Evolutionary conservation across 139 green algal species (phyloP), one percentile per base, ranked within the genome.

Genomic region (Parachlorella kessleri): DNA sequence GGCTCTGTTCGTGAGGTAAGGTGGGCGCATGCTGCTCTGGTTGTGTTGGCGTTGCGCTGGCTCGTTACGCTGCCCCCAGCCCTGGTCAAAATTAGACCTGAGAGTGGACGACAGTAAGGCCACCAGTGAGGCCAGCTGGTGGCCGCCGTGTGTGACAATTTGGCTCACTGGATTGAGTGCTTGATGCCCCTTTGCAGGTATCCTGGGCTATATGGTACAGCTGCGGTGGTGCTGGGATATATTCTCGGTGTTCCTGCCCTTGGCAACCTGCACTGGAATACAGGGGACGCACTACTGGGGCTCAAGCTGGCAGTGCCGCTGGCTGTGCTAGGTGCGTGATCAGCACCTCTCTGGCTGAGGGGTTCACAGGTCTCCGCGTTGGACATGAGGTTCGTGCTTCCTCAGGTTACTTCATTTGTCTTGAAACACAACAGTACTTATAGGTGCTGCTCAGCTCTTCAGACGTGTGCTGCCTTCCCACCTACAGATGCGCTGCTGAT

Each of bases 181-280:
- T n/a, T n/a, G n/a, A n/a, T n/a, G 0, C 21, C 21, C 14, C 48
- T 59, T 0, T 14, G 14, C 54, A 74, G 75, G 33, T 68, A 70
- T 35, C 75, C 75, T 7, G 86, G 76, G 23, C 30, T 84, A 0
- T 80, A 81, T 38, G 86, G 79, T 41, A 86, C 65, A 23, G 53
- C 80, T 21, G 86, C 86, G 3, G 81, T 89, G n/a, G 59, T 68
- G 0, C 55, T 81, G 3, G 80, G 64, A 7, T 88, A 80, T 41
- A 75, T 90, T 6, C 65, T 78, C 4, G 42, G 85, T 38, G 48
- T 89, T 1, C 76, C 86, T n/a, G 48, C 80, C 1, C 81, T 90
- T 30, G 83, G 79, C 38, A 71, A 39, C 28, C 23, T 90, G 36
- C 80, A 83, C 59, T 89, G 77, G 76, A 72, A 84, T 32, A 2